These are phyloP conservation scores for Tricholomella constricta DNA, from an alignment of 768 basidiomycete genomes.

Conservation along the genomic window DNA sequence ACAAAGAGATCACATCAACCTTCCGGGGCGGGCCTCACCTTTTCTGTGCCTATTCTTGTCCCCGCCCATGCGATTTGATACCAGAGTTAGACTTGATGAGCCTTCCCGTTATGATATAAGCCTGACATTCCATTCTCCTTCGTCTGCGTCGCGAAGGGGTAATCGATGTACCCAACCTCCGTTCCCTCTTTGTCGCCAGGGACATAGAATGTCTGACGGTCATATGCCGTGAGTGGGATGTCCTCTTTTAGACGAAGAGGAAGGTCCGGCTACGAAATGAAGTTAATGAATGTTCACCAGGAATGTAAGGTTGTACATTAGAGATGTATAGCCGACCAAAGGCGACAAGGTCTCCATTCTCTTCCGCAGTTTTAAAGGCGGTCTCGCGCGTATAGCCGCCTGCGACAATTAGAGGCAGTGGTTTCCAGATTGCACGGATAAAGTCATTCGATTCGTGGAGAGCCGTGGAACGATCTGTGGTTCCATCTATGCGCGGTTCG, in stretches of 20 bases:
- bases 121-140: too few species aligned
- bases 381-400: constrained; percentile 37
- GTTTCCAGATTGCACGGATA: constrained; percentile 11
- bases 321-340: constrained; percentile 34
- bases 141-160: constrained; percentile 19
- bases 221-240: constrained; percentile 28
- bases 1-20: too few species aligned
- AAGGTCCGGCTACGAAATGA: constrained; percentile 37
- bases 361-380: constrained; percentile 33
- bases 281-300: neutral
- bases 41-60: too few species aligned
- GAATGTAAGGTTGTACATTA: constrained; percentile 27
- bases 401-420: constrained; percentile 30
- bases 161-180: constrained; percentile 35
- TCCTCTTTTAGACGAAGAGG: constrained; percentile 32
- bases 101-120: too few species aligned
- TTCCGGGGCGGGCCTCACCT: too few species aligned
- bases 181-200: constrained; percentile 21
- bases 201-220: constrained; percentile 34
- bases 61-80: too few species aligned
- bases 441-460: constrained; percentile 11
- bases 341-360: constrained; percentile 31
- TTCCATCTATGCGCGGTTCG: constrained; percentile 16
- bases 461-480: neutral
- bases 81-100: too few species aligned